A percentile compares a stretch with the other conserved stretches of the same genome.
phyloP scores from a whole-genome alignment of 352 stramenopile genomes.

The Phytophthora pistaciae region DNA sequence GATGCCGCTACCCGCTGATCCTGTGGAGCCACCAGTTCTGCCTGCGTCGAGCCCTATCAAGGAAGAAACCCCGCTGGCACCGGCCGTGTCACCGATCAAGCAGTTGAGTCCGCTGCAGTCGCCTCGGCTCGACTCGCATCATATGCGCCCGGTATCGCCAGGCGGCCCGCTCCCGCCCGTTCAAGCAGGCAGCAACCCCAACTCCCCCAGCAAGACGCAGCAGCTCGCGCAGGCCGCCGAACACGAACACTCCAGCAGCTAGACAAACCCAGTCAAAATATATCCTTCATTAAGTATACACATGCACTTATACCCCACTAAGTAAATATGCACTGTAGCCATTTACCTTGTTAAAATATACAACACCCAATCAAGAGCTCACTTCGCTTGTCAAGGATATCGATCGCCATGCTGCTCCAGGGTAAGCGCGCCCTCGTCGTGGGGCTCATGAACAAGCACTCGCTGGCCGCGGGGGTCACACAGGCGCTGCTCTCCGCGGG shows the following conservation, averaged over 20 bases:
- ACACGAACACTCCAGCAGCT: neutral
- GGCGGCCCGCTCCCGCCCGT: constrained; percentile 10
- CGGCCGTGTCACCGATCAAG: neutral
- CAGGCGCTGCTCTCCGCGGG: constrained; percentile 71
- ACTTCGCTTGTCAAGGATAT: neutral
- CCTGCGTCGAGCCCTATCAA: neutral
- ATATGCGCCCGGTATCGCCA: constrained; percentile 1
- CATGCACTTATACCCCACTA: neutral
- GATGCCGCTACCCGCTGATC: neutral
- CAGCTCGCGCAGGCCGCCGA: neutral
- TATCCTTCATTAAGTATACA: neutral
- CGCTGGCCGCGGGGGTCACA: constrained; percentile 80
- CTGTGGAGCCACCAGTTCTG: neutral
- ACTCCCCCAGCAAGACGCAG: constrained; percentile 6
- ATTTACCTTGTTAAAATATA: neutral
- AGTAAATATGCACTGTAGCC: neutral
- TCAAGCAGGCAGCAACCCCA: constrained; percentile 10
- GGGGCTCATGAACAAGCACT: constrained; percentile 92
- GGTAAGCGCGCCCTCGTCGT: constrained; percentile 87
- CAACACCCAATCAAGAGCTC: neutral
- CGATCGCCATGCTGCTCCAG: constrained; percentile 43
- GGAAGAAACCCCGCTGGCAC: neutral
- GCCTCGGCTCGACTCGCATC: neutral
- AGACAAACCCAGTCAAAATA: neutral
- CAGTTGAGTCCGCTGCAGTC: neutral